These are phyloP conservation scores for Cytospora chrysosperma DNA, from an alignment of 2,329 filamentous ascomycete genomes.

Conservation along the genomic window DNA sequence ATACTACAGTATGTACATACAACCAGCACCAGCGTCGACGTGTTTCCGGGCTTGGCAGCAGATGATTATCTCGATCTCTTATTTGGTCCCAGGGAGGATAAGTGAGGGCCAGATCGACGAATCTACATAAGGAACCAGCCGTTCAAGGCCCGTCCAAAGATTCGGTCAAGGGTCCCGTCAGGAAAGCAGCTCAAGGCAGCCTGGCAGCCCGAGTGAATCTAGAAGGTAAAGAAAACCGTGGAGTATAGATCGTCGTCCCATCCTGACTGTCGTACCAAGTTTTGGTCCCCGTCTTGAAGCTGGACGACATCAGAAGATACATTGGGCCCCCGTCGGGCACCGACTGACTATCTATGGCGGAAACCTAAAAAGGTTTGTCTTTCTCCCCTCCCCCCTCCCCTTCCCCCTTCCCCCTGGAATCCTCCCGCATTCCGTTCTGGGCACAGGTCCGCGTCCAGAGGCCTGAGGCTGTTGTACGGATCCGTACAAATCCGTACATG, in stretches of 20 bases:
- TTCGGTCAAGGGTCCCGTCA: constrained; percentile 8
- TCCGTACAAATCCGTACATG: not conserved
- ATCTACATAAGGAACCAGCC: not conserved
- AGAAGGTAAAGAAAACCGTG: constrained; percentile 3
- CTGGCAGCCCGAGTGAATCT: not conserved
- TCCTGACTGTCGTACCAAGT: constrained; percentile 4
- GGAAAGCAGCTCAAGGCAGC: too few species aligned
- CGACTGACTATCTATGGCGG: not conserved
- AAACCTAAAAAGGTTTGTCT: not conserved
- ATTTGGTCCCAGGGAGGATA: constrained; percentile 1
- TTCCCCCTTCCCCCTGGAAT: not conserved
- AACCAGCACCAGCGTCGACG: not conserved
- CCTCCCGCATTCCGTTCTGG: constrained; percentile 7
- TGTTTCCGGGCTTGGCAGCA: not conserved
- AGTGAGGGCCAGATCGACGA: not conserved
- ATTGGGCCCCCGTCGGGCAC: constrained; percentile 14
- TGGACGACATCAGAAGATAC: not conserved
- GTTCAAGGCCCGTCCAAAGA: not conserved
- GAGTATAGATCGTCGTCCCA: constrained; percentile 12
- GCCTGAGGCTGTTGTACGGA: constrained; percentile 4
- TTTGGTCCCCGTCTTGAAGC: not conserved
- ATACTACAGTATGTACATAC: too few species aligned
- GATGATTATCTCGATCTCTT: not conserved
- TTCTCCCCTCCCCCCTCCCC: not conserved
- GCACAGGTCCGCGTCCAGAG: constrained; percentile 4